Evolutionary conservation across 129 eudicot species (phyloP).

Genomic region (Lactuca sativa): DNA sequence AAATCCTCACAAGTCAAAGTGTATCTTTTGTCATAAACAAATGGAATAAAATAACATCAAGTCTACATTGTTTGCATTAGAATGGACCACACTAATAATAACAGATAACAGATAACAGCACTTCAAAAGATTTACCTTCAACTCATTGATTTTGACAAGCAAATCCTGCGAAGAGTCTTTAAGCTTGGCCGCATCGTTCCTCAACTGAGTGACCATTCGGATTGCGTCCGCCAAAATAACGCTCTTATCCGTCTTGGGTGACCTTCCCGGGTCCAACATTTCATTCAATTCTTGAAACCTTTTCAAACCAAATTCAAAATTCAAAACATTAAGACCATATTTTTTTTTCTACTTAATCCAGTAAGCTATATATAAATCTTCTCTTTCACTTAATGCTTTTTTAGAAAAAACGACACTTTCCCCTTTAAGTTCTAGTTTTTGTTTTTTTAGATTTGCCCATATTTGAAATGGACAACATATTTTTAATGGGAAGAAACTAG

Average conservation of each 20-base stretch:
- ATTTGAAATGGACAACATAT: neutral
- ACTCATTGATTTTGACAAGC: slow-evolving; percentile 55
- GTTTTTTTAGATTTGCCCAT: too few species aligned
- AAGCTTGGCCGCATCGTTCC: slow-evolving; percentile 62
- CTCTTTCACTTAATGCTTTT: neutral
- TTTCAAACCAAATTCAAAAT: slow-evolving; percentile 21
- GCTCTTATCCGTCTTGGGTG: slow-evolving; percentile 65
- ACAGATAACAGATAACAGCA: too few species aligned
- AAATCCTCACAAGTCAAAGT: neutral
- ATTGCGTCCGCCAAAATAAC: slow-evolving; percentile 64
- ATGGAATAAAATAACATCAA: too few species aligned
- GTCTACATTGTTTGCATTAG: too few species aligned
- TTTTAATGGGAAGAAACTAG: neutral
- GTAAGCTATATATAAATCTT: too few species aligned
- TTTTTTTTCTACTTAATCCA: too few species aligned
- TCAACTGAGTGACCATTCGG: slow-evolving; percentile 57
- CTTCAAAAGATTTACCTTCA: slow-evolving; percentile 47
- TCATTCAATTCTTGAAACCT: slow-evolving; percentile 76
- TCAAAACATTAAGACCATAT: neutral
- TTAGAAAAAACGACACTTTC: too few species aligned
- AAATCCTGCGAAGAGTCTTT: slow-evolving; percentile 48
- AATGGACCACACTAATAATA: too few species aligned
- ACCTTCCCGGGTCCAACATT: slow-evolving; percentile 70
- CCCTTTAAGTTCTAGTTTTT: too few species aligned
- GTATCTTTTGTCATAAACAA: too few species aligned